phyloP scores from a whole-genome alignment of 106 monocot species.

The Ottelia alismoides region DNA sequence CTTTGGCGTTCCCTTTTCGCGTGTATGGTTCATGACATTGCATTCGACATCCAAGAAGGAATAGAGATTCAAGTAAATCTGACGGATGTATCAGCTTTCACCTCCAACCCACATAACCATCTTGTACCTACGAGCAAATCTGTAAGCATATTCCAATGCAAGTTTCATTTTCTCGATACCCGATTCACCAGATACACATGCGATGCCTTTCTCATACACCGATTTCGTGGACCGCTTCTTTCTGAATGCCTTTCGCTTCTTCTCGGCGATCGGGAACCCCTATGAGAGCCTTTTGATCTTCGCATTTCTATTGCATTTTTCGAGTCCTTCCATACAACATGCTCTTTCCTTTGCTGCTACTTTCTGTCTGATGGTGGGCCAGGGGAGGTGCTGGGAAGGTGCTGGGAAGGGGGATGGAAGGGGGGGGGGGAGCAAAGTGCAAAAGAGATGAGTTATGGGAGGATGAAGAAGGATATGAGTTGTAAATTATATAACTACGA shows the following conservation, averaged over 20 bases:
- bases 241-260: conserved; percentile 14
- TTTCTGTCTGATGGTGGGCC: conserved; percentile 24
- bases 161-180: conserved; percentile 91
- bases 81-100: conserved; percentile 64
- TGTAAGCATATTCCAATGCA: conserved; percentile 80
- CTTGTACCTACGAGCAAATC: conserved; percentile 81
- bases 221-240: conserved; percentile 45
- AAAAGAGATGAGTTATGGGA: too few relatives aligned
- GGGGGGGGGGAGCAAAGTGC: too few relatives aligned
- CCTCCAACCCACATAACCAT: conserved; percentile 91
- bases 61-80: conserved; percentile 63
- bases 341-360: conserved; percentile 73
- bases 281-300: conserved; percentile 26
- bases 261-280: conserved; percentile 6
- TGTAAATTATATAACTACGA: too few relatives aligned
- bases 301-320: conserved; percentile 88
- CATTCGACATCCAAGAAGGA: conserved; percentile 68
- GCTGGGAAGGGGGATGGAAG: too few relatives aligned
- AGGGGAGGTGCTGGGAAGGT: too few relatives aligned
- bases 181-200: conserved; percentile 81
- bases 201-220: conserved; percentile 75
- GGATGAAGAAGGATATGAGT: too few relatives aligned
- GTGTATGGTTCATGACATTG: conserved; percentile 23
- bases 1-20: conserved; percentile 48
- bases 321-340: conserved; percentile 70